Conservation (phyloP, 768 basidiomycete genomes). For the Floccularia luteovirens region DNA sequence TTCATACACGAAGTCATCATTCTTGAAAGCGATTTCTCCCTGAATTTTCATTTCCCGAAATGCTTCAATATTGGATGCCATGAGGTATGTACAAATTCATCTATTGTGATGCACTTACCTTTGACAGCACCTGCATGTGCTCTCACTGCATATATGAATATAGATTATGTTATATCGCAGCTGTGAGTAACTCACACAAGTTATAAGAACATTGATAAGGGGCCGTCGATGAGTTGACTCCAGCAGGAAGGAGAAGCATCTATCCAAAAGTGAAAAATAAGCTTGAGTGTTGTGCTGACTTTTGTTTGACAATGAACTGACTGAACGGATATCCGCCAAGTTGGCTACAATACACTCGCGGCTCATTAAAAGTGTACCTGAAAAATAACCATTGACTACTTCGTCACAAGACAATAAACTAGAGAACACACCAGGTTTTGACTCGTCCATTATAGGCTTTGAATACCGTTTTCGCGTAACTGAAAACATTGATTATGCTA, state of each 20-base stretch:
- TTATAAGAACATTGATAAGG: conserved; percentile 38
- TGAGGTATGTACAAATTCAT: background rate
- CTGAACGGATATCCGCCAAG: conserved; percentile 33
- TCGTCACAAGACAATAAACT: too few species aligned
- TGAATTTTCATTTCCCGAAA: conserved; percentile 39
- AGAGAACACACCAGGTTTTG: conserved; percentile 37
- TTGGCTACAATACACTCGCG: conserved; percentile 32
- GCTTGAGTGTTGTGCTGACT: too few species aligned
- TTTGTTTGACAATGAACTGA: conserved; percentile 11
- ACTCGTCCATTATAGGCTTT: conserved; percentile 38
- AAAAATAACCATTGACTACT: background rate
- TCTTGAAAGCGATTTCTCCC: conserved; percentile 49
- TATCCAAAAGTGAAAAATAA: conserved; percentile 9
- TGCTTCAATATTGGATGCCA: too few species aligned
- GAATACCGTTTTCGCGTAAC: conserved; percentile 44
- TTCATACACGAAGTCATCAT: conserved; percentile 39
- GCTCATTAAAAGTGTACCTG: conserved; percentile 49
- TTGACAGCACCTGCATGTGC: conserved; percentile 45
- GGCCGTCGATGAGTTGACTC: conserved; percentile 33
- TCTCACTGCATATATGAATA: conserved; percentile 20
- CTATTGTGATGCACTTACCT: conserved; percentile 15
- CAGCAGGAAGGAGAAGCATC: conserved; percentile 31
- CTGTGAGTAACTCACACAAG: conserved; percentile 20
- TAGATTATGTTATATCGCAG: background rate
- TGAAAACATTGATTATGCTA: conserved; percentile 10